Evolutionary conservation across 345 rosid genomes (phyloP), one percentile per base, ranked within the genome.

Genomic region (Sonneratia alba): DNA sequence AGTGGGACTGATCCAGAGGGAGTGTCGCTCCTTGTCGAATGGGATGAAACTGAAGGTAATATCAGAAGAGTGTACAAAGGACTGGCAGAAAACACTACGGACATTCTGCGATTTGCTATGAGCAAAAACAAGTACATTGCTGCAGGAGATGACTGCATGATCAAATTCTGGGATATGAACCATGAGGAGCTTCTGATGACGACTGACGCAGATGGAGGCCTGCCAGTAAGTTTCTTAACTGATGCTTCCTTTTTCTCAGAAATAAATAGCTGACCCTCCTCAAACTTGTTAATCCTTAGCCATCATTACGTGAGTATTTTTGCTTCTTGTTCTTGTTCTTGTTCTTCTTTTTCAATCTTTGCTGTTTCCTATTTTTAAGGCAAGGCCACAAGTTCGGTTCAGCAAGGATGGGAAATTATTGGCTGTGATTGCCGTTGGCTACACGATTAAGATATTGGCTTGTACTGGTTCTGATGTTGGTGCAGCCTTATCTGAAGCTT

Each of bases 181-280:
- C 71, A 67, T 70, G 75, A 70, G 59, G 77, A 80, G 71, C 81
- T 72, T 64, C 70, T 77, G 75, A 75, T 79, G 61, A 75, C 78
- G 49, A 69, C 78, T 12, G 78, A 83, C 66, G 84, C 76, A 18
- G 83, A 85, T 47, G 86, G 93, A 37, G 93, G 89, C 27, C 78
- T 88, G 70, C 85, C 87, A 40, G 92, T 87, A 71, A 80, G 87
- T 79, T 38, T 71, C 73, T 6, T 7, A 47, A 11, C 66, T 21
- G 3, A 64, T 45, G 64, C 2, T 47, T 47, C 32, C 32, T 27
- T 27, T 27, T 27, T 27, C 32, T 27, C 32, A 27, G 32, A 1
- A 27, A 27, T 27, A 27, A 27, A 27, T 27, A 27, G 32, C 32
- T 27, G 32, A 27, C 32, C 32, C 51, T 67, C 37, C 40, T 59